Base-by-base conservation (phyloP, 306 rosid genomes). In the Crotalaria pallida region DNA sequence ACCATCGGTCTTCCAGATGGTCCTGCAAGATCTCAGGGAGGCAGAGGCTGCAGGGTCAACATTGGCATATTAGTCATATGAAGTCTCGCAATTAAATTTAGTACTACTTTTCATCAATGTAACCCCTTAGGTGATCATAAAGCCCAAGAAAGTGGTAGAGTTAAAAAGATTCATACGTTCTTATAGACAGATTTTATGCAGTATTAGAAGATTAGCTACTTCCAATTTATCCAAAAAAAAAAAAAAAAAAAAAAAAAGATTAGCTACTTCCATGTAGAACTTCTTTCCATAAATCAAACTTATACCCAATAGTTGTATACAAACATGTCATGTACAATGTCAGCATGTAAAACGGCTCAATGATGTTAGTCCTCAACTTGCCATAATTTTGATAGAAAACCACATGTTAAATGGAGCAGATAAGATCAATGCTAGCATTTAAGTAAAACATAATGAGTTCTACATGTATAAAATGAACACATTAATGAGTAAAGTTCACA, bases 171-270 rank as follows among this genome's bases (percentile, higher is more conserved):
- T 43, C 62, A 58, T 82, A 88, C 92, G 82, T 67, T 79, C 75
- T 51, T 76, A 75, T 88, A 89, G 89, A 82, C 84, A 84, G 84
- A 59, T 68, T 72, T 75, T 77, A 66, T 31, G 62, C 88, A 77
- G 76, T 59, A 51, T 80, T 86, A 79, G 53, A 44, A 38, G 21
- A 78, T 88, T 93, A 84, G 85, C 79, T 31, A 58, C 51, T 73
- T 72, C n/a, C n/a, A n/a, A n/a, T n/a, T n/a, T n/a, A n/a, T n/a
- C n/a, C n/a, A n/a, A n/a, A n/a, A n/a, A n/a, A n/a, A n/a, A n/a
- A n/a, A n/a, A n/a, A n/a, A n/a, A n/a, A n/a, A n/a, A n/a, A n/a
- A n/a, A n/a, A n/a, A n/a, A n/a, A n/a, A 84, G 86, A 76, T 74
- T 62, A 59, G 67, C 64, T 69, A 78, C 73, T 78, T 76, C 58